Percentiles rank a stretch among this genome's conserved stretches.
Conservation (phyloP, 2,329 filamentous ascomycete species). For the Ilyonectria sp. region DNA sequence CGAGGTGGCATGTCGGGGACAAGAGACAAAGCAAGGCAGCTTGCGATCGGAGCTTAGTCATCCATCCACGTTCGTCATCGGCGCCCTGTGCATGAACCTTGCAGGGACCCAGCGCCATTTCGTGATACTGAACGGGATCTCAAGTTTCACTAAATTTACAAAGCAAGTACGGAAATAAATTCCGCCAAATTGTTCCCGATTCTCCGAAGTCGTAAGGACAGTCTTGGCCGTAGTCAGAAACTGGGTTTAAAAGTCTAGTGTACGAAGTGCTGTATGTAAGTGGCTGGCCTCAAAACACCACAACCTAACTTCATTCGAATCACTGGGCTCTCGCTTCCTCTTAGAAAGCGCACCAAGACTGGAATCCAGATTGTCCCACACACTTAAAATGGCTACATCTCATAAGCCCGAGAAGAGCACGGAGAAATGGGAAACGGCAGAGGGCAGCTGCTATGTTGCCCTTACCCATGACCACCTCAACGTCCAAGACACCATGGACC, state of each 20-base stretch:
- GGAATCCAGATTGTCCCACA: not conserved
- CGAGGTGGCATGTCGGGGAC: slow-evolving; percentile 7
- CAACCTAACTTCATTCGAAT: not conserved
- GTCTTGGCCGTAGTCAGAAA: not conserved
- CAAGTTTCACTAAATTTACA: not conserved
- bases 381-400: slow-evolving; percentile 32
- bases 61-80: not conserved
- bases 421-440: slow-evolving; percentile 58
- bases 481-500: slow-evolving; percentile 70
- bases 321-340: slow-evolving; percentile 22
- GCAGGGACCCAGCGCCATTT: not conserved
- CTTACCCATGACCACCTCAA: slow-evolving; percentile 77
- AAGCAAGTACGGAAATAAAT: not conserved
- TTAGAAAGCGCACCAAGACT: slow-evolving; percentile 8
- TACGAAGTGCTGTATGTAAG: not conserved
- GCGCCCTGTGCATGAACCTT: not conserved
- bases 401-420: slow-evolving; percentile 32
- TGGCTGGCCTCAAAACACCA: not conserved
- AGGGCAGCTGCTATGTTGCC: slow-evolving; percentile 74
- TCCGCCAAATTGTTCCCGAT: not conserved
- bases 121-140: not conserved
- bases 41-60: slow-evolving; percentile 24
- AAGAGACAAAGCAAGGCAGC: not conserved
- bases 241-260: not conserved
- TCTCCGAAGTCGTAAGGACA: not conserved